Percentiles rank a stretch among this genome's conserved stretches.
phyloP scores from a whole-genome alignment of 106 monocot genomes.

The Dioscorea alata region DNA sequence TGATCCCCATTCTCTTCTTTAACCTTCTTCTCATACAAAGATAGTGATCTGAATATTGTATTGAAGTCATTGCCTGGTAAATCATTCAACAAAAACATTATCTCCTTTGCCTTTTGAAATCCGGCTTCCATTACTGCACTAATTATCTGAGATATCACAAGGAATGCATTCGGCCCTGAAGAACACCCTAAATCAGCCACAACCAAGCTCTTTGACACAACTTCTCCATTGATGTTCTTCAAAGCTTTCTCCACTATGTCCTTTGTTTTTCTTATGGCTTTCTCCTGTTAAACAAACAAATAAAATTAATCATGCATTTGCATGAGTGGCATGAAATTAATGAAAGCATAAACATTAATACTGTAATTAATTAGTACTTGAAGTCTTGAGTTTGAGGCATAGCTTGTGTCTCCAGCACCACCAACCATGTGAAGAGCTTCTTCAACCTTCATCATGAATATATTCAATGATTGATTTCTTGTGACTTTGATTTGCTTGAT shows the following conservation, averaged over 20 bases:
- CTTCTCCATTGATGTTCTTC: not conserved
- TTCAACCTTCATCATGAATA: slow-evolving; percentile 7
- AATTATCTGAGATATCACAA: slow-evolving; percentile 19
- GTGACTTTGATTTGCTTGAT: too few species aligned
- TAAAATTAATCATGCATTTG: not conserved
- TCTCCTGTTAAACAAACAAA: slow-evolving; percentile 13
- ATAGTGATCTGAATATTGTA: slow-evolving; percentile 9
- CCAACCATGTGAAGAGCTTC: slow-evolving; percentile 15
- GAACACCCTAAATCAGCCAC: slow-evolving; percentile 54
- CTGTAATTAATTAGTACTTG: slow-evolving; percentile 4
- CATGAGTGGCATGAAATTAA: not conserved
- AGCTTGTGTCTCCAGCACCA: slow-evolving; percentile 26
- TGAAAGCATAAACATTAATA: not conserved
- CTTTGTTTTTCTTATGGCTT: slow-evolving; percentile 19
- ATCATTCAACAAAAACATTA: slow-evolving; percentile 41
- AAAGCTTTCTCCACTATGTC: slow-evolving; percentile 20
- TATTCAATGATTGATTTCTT: too few species aligned
- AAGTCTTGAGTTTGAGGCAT: slow-evolving; percentile 21
- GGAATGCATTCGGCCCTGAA: slow-evolving; percentile 44
- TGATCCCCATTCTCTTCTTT: not conserved
- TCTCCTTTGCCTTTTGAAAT: not conserved
- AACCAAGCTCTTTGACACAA: slow-evolving; percentile 13
- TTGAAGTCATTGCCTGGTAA: slow-evolving; percentile 50
- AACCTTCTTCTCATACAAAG: not conserved
- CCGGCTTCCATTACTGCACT: not conserved